phyloP scores from a whole-genome alignment of 2,329 filamentous ascomycete species.

The Xylaria sp. region DNA sequence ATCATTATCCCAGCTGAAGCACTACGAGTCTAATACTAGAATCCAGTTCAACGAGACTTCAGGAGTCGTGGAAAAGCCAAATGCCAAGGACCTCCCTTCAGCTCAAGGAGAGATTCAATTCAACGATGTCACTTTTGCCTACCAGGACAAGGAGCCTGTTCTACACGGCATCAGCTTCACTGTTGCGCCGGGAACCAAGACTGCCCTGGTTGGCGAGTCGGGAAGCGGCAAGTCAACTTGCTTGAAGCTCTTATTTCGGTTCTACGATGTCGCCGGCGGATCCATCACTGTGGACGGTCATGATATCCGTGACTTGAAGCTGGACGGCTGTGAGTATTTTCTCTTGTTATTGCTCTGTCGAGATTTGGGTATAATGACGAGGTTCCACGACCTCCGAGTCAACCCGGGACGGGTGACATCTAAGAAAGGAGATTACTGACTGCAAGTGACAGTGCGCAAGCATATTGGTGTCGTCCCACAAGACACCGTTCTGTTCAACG shows the following conservation, averaged over 20 bases:
- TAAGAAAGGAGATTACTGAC: background rate
- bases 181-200: slow-evolving; percentile 41
- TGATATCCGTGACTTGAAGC: slow-evolving; percentile 45
- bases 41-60: slow-evolving; percentile 39
- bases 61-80: slow-evolving; percentile 39
- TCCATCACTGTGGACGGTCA: slow-evolving; percentile 52
- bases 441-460: slow-evolving; percentile 36
- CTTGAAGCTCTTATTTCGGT: slow-evolving; percentile 53
- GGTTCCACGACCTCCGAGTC: too few species aligned
- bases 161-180: slow-evolving; percentile 39
- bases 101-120: slow-evolving; percentile 38
- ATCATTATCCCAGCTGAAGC: background rate
- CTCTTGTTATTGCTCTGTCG: too few species aligned
- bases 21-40: slow-evolving; percentile 5
- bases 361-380: too few species aligned
- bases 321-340: slow-evolving; percentile 29
- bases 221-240: slow-evolving; percentile 53
- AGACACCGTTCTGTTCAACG: slow-evolving; percentile 51
- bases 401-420: too few species aligned
- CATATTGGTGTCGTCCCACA: slow-evolving; percentile 54
- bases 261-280: slow-evolving; percentile 52
- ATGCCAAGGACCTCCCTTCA: slow-evolving; percentile 32
- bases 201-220: slow-evolving; percentile 43
- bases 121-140: slow-evolving; percentile 40
- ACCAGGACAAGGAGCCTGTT: slow-evolving; percentile 37